Conservation (phyloP, 345 rosid species). For the Camelina hispida region DNA sequence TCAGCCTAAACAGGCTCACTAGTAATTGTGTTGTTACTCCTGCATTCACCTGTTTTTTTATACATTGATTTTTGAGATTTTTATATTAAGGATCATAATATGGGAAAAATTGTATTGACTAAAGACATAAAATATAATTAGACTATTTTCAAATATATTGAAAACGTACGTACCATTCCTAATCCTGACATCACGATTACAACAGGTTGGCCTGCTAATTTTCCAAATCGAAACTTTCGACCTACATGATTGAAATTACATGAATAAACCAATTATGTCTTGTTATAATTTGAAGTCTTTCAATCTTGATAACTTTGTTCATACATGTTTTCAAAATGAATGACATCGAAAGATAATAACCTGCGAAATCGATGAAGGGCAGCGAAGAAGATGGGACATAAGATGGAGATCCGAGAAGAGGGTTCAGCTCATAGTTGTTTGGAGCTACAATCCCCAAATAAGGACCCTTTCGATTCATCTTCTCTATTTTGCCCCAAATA, state of each 20-base stretch:
- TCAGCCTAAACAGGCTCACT: slow-evolving; percentile 56
- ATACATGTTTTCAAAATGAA: neutral
- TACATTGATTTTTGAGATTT: neutral
- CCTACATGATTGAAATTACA: slow-evolving; percentile 49
- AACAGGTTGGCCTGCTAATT: slow-evolving; percentile 49
- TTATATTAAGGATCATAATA: neutral
- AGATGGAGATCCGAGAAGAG: slow-evolving; percentile 64
- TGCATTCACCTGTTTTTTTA: slow-evolving; percentile 64
- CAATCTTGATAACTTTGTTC: neutral
- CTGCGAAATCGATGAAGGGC: slow-evolving; percentile 64
- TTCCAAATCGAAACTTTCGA: slow-evolving; percentile 64
- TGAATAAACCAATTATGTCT: slow-evolving; percentile 4
- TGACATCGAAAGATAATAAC: slow-evolving; percentile 30
- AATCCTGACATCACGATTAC: slow-evolving; percentile 70
- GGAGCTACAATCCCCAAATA: slow-evolving; percentile 74
- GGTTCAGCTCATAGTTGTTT: slow-evolving; percentile 75
- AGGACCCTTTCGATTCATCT: slow-evolving; percentile 56
- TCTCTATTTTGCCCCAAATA: slow-evolving; percentile 39
- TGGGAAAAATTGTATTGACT: neutral
- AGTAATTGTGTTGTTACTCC: slow-evolving; percentile 65
- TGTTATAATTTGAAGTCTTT: neutral
- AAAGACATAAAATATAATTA: neutral
- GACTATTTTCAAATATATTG: too few relatives aligned
- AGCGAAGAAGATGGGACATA: slow-evolving; percentile 48
- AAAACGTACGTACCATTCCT: slow-evolving; percentile 55